Conservation (phyloP, 2,329 filamentous ascomycete genomes). For the Coniochaeta pulveracea region DNA sequence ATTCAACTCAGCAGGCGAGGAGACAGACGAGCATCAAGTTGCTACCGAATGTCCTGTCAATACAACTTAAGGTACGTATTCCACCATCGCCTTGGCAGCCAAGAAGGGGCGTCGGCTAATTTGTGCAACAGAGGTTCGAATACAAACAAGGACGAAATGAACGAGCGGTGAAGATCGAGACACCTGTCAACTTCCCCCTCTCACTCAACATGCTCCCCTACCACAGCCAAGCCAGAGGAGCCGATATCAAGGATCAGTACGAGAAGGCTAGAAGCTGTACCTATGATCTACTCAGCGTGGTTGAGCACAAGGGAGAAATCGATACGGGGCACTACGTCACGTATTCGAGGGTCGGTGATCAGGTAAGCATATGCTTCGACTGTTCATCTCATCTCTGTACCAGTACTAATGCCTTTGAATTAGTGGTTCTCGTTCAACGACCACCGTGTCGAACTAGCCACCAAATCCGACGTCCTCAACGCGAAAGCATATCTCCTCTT, state of each 20-base stretch:
- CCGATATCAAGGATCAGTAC: constrained; percentile 36
- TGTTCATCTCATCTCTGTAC: neutral
- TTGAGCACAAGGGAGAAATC: constrained; percentile 88
- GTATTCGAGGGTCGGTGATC: constrained; percentile 73
- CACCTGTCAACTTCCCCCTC: constrained; percentile 73
- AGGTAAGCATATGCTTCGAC: constrained; percentile 33
- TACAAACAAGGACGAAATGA: constrained; percentile 58
- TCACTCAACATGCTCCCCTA: constrained; percentile 87
- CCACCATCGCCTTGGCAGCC: neutral
- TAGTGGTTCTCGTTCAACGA: constrained; percentile 97
- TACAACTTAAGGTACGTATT: constrained; percentile 71
- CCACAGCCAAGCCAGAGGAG: constrained; percentile 52
- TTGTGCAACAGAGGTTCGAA: constrained; percentile 49
- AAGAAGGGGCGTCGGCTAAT: constrained; percentile 1
- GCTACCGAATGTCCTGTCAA: constrained; percentile 77
- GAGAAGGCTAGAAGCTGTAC: constrained; percentile 56
- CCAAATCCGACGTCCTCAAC: constrained; percentile 72
- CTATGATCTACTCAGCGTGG: constrained; percentile 81
- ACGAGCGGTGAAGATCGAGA: constrained; percentile 77
- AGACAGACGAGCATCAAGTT: constrained; percentile 78
- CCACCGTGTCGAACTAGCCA: constrained; percentile 77
- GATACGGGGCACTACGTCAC: constrained; percentile 87
- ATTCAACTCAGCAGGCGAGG: constrained; percentile 64
- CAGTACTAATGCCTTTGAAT: neutral
- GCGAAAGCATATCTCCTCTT: constrained; percentile 87